Evolutionary conservation across 2,329 filamentous ascomycete genomes (phyloP).

Genomic region (Neofusicoccum kwambonambiense): DNA sequence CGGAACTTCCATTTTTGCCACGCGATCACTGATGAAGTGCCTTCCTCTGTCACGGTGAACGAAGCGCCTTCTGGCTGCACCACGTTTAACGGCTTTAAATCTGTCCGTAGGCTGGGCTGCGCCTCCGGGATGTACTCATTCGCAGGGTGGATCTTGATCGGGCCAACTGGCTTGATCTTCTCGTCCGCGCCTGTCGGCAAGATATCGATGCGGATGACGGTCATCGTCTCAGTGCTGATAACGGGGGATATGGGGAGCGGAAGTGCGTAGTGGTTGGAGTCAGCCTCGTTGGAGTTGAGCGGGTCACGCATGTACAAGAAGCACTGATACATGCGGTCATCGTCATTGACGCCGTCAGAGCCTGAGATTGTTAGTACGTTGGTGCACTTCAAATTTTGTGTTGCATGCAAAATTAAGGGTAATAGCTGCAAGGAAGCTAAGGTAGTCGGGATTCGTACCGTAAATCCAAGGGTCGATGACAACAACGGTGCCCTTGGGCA

Average conservation of each 20-base stretch:
- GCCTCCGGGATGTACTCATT: conserved; percentile 68
- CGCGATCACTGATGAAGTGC: conserved; percentile 55
- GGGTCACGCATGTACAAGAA: conserved; percentile 67
- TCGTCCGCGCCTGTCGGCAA: conserved; percentile 66
- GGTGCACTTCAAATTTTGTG: too few species aligned
- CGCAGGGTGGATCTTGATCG: conserved; percentile 58
- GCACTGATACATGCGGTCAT: conserved; percentile 58
- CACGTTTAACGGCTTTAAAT: conserved; percentile 64
- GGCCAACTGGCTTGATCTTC: conserved; percentile 53
- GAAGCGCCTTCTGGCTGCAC: conserved; percentile 65
- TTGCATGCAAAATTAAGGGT: not conserved
- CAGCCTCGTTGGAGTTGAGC: conserved; percentile 56
- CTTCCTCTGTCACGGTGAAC: conserved; percentile 54
- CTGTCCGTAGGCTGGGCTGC: conserved; percentile 55
- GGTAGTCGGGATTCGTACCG: conserved; percentile 24
- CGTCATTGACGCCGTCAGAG: conserved; percentile 49
- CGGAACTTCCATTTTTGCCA: conserved; percentile 74
- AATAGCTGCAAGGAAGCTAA: too few species aligned
- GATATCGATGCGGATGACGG: conserved; percentile 67
- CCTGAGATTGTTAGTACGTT: conserved; percentile 23
- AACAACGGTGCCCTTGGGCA: conserved; percentile 57
- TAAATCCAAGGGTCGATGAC: conserved; percentile 71
- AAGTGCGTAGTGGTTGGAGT: conserved; percentile 68
- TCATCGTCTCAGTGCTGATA: conserved; percentile 60
- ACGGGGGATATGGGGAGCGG: conserved; percentile 68